Evolutionary conservation across 2,329 filamentous ascomycete genomes (phyloP), one percentile per base, ranked within the genome.

Genomic region (Helotiales sp.): DNA sequence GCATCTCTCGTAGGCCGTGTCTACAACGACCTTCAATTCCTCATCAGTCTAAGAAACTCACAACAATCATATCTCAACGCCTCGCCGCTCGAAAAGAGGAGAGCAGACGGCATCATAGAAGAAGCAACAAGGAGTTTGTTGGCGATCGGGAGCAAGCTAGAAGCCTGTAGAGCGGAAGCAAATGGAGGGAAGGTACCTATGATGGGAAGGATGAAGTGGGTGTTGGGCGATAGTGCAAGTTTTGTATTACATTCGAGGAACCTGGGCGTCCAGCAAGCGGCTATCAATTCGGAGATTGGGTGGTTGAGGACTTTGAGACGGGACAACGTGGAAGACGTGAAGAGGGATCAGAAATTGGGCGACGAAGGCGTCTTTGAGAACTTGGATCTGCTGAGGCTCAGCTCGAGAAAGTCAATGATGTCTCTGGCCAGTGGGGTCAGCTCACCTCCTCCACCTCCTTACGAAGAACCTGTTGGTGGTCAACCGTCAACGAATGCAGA

Each of bases 151-250:
- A 30, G 33, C 22, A 46, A 50, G 5, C 25, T 55, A 15, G 53
- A 55, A 51, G 46, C 22, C 1, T 55, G 44, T 27, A 49, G 53
- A 12, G 29, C n/a, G 25, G 53, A 55, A 30, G 53, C 46, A 25
- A 27, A 55, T 50, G 44, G 46, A 15, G 53, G 53, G 15, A 49
- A 50, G 25, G 36, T 49, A 25, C 46, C 53, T 6, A 17, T 55
- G n/a, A 40, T 36, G 10, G 34, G 46, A n/a, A 49, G 46, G 33
- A 29, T 55, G 53, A 50, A 49, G 27, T 55, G 53, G 53, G 27
- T 50, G 3, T 55, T 55, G 44, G 46, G 44, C 3, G 42, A 55
- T 31, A 42, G 31, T 5, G n/a, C 33, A 10, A 46, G 31, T 17
- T 55, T 55, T 42, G 29, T 31, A 1, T 27, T 27, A 22, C 30